Evolutionary conservation across 73 alveolate genomes (phyloP).

Genomic region (Uronychia binucleata): DNA sequence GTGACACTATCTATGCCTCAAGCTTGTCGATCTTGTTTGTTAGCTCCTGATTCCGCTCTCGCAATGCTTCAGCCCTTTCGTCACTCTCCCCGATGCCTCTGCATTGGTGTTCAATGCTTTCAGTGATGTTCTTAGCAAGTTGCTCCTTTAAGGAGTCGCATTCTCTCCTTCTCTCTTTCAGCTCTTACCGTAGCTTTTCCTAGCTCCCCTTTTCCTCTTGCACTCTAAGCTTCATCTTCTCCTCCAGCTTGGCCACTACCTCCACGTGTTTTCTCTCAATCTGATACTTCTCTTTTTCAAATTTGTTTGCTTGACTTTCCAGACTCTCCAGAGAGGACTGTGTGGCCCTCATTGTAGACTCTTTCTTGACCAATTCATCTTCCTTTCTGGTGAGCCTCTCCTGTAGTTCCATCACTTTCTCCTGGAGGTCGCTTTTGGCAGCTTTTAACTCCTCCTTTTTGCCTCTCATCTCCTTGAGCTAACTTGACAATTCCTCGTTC

Average conservation of each 20-base stretch:
- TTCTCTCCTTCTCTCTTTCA: not conserved
- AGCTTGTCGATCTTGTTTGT: too few relatives aligned
- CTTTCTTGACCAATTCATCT: too few relatives aligned
- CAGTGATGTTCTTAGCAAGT: constrained; percentile 15
- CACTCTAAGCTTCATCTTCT: not conserved
- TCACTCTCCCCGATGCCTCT: too few relatives aligned
- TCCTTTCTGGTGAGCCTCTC: too few relatives aligned
- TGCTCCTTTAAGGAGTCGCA: not conserved
- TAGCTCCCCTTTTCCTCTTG: constrained; percentile 12
- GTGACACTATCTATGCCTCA: too few relatives aligned
- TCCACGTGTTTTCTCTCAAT: constrained; percentile 12
- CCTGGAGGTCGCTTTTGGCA: not conserved
- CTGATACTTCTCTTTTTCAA: constrained; percentile 5
- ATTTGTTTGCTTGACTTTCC: constrained; percentile 10
- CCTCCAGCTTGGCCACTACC: constrained; percentile 6
- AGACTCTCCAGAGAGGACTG: constrained; percentile 9
- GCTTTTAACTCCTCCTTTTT: constrained; percentile 2
- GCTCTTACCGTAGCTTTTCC: not conserved
- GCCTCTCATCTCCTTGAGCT: too few relatives aligned
- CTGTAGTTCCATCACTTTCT: too few relatives aligned
- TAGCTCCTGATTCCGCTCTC: too few relatives aligned
- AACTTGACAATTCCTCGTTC: too few relatives aligned
- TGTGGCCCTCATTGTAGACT: too few relatives aligned
- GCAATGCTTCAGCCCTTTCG: too few relatives aligned
- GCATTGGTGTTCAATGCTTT: constrained; percentile 5